Percentiles rank a stretch among this genome's conserved stretches.
phyloP scores from a whole-genome alignment of 2,329 filamentous ascomycete species.

The Emmonsiellopsis sp. region DNA sequence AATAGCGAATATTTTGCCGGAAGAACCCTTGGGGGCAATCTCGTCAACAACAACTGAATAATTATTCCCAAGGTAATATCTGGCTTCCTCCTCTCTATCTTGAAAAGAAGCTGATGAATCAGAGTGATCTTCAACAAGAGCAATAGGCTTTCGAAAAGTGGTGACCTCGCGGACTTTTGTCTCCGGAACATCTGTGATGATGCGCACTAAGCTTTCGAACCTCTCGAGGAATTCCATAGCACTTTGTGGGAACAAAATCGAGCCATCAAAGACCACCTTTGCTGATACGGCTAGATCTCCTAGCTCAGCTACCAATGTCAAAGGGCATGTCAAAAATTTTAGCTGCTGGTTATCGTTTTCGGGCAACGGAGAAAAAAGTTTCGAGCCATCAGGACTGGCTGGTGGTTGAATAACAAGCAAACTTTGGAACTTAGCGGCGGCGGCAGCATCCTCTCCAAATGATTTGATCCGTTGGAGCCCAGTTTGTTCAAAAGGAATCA shows the following conservation, averaged over 20 bases:
- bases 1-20: not conserved
- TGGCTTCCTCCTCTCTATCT: constrained; percentile 1
- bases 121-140: not conserved
- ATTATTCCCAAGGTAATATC: constrained; percentile 1
- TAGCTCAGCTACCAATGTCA: not conserved
- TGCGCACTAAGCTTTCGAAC: not conserved
- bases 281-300: not conserved
- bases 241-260: not conserved
- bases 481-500: constrained; percentile 53
- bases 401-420: constrained; percentile 28
- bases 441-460: constrained; percentile 34
- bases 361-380: not conserved
- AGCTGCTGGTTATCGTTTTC: not conserved
- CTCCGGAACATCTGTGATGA: not conserved
- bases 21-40: not conserved
- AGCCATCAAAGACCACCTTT: not conserved
- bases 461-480: constrained; percentile 39
- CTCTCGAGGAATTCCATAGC: not conserved
- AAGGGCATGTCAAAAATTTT: not conserved
- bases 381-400: not conserved
- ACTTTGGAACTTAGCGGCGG: constrained; percentile 33
- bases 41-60: constrained; percentile 3
- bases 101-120: not conserved
- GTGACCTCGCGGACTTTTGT: not conserved
- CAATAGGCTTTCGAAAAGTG: not conserved